phyloP scores from a whole-genome alignment of 805 yeast species.

The Tetrapisispora taiwanensis region DNA sequence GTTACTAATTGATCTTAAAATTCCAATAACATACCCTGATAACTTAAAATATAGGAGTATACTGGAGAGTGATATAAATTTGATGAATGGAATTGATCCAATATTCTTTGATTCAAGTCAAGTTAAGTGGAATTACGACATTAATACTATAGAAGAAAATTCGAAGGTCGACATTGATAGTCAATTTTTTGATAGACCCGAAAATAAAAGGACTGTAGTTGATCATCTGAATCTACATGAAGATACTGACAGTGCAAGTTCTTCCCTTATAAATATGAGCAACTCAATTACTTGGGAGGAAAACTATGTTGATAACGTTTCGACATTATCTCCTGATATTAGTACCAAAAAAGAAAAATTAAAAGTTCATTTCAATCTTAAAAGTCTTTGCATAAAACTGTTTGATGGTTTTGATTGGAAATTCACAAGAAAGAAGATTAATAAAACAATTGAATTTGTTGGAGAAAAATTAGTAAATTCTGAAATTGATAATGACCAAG shows the following conservation, averaged over 20 bases:
- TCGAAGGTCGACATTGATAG: background rate
- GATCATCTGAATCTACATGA: background rate
- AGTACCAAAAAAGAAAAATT: background rate
- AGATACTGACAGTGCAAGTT: background rate
- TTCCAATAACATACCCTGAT: slow-evolving; percentile 50
- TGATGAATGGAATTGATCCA: slow-evolving; percentile 33
- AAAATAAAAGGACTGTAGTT: background rate
- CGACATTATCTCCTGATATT: background rate
- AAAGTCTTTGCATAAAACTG: slow-evolving; percentile 38
- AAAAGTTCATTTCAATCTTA: slow-evolving; percentile 19
- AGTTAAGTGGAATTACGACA: slow-evolving; percentile 10
- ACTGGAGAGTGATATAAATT: slow-evolving; percentile 27
- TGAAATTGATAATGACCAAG: slow-evolving; percentile 4
- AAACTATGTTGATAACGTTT: slow-evolving; percentile 10
- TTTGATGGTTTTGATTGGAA: slow-evolving; percentile 94
- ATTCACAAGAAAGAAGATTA: slow-evolving; percentile 57
- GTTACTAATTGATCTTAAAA: slow-evolving; percentile 58
- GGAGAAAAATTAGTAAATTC: slow-evolving; percentile 33
- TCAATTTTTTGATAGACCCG: background rate
- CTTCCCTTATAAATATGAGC: background rate
- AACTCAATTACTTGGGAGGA: slow-evolving; percentile 8
- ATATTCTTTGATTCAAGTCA: slow-evolving; percentile 14
- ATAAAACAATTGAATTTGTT: slow-evolving; percentile 52
- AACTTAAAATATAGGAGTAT: slow-evolving; percentile 44
- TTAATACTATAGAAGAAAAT: slow-evolving; percentile 10